These are phyloP conservation scores for Aristolochia fimbriata DNA, from an alignment of 164 flowering plant species.

Conservation along the genomic window DNA sequence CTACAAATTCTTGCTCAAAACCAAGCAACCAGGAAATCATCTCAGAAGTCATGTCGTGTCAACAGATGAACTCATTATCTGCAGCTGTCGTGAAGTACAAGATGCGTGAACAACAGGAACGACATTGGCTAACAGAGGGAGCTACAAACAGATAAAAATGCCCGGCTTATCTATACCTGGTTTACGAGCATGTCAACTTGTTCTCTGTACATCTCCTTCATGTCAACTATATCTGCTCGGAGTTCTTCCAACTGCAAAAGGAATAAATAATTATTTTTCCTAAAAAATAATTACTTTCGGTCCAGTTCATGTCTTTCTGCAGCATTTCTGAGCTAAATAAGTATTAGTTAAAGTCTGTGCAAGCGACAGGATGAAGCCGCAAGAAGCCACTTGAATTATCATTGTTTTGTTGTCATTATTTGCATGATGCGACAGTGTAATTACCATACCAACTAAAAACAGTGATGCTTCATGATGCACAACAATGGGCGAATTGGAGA, in stretches of 20 bases:
- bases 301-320: too few species aligned
- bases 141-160: neutral
- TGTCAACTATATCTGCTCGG: slow-evolving; percentile 81
- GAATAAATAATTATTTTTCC: neutral
- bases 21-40: neutral
- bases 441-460: too few species aligned
- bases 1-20: too few species aligned
- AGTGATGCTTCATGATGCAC: too few species aligned
- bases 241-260: slow-evolving; percentile 83
- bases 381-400: too few species aligned
- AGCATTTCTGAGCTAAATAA: too few species aligned
- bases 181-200: slow-evolving; percentile 95
- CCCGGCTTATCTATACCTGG: slow-evolving; percentile 35
- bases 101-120: neutral
- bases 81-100: slow-evolving; percentile 34
- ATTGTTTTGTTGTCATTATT: too few species aligned
- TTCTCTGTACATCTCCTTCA: slow-evolving; percentile 99
- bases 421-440: too few species aligned
- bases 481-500: too few species aligned
- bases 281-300: neutral
- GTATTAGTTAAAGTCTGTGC: too few species aligned
- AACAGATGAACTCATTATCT: slow-evolving; percentile 32
- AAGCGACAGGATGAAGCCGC: too few species aligned
- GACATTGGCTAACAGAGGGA: neutral
- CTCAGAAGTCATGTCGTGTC: slow-evolving; percentile 11